A percentile compares a stretch with the other conserved stretches of the same genome.
phyloP scores from a whole-genome alignment of 2,329 filamentous ascomycete species.

The Ceratocystis papillata region DNA sequence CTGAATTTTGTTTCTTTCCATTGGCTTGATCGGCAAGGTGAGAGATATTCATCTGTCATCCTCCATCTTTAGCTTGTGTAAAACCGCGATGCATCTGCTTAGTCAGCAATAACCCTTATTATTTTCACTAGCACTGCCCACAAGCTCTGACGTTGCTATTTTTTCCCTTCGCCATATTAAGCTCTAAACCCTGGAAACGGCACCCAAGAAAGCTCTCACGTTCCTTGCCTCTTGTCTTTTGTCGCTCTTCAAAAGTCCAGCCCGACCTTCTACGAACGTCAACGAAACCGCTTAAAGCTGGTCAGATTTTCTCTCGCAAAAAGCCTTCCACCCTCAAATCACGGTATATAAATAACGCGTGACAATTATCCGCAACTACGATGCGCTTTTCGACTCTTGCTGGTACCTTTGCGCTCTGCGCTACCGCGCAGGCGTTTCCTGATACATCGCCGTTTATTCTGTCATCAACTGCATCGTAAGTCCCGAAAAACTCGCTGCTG shows the following conservation, averaged over 20 bases:
- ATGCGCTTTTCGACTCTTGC: conserved; percentile 48
- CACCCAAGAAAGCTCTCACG: conserved; percentile 8
- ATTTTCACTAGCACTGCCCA: background rate
- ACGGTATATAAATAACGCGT: background rate
- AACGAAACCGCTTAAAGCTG: conserved; percentile 6
- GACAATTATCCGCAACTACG: conserved; percentile 26
- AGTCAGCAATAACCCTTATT: background rate
- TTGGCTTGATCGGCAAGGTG: too few species aligned
- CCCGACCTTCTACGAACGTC: background rate
- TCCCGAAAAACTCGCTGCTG: conserved; percentile 24
- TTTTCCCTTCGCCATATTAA: background rate
- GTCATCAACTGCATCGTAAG: conserved; percentile 74
- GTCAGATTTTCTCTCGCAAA: background rate
- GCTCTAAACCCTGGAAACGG: conserved; percentile 3
- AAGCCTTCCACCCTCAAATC: background rate
- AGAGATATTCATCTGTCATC: too few species aligned
- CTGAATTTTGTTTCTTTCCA: too few species aligned
- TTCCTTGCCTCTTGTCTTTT: background rate
- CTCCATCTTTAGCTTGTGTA: background rate
- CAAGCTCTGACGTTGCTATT: conserved; percentile 9
- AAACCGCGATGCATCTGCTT: background rate
- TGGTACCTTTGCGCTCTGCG: conserved; percentile 44
- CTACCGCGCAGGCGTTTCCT: conserved; percentile 59
- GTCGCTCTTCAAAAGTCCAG: background rate
- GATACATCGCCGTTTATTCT: conserved; percentile 85